Conservation (phyloP, 441 rosid genomes). For the Gossypium davidsonii region DNA sequence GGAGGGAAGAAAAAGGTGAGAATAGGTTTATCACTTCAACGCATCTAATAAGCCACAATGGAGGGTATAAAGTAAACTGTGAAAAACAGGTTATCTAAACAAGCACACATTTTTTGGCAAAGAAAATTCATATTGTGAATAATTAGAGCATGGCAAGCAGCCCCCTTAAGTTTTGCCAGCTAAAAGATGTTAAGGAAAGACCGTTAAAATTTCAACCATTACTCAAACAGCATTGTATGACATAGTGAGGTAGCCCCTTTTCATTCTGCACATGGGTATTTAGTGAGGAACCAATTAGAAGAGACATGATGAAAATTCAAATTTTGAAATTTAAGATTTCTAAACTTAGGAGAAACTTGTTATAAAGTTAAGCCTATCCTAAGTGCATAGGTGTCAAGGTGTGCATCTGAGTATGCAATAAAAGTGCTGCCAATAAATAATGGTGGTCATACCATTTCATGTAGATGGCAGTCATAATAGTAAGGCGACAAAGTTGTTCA, state of each 20-base stretch:
- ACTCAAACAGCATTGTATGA: background rate
- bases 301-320: background rate
- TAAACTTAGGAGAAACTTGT: background rate
- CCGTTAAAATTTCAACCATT: background rate
- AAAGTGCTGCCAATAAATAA: background rate
- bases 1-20: background rate
- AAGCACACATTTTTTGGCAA: background rate
- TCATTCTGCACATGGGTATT: background rate
- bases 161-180: background rate
- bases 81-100: background rate
- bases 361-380: background rate
- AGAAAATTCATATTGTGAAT: background rate
- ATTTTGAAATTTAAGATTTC: background rate
- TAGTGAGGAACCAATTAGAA: background rate
- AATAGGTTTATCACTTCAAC: background rate
- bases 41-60: constrained; percentile 3
- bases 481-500: background rate
- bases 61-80: background rate
- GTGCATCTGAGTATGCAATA: background rate
- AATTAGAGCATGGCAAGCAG: background rate
- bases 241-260: background rate
- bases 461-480: background rate
- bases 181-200: background rate
- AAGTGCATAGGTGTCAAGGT: background rate
- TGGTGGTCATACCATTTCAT: background rate